Conservation (phyloP, 2,329 filamentous ascomycete species). For the Talaromyces sp. region DNA sequence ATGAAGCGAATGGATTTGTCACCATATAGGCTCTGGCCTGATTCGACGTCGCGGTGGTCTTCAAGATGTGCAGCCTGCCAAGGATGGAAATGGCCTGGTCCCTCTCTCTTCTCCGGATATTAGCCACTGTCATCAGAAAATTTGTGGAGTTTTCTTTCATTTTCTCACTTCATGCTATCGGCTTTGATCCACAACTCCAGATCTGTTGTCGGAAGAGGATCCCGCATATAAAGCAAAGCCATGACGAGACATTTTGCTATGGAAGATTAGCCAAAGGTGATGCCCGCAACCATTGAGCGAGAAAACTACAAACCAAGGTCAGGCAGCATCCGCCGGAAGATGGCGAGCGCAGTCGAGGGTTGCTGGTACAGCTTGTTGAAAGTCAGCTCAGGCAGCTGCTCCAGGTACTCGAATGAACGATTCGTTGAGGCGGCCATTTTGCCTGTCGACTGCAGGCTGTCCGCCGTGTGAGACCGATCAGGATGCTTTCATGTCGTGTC, state of each 20-base stretch:
- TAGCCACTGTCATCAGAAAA: neutral
- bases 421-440: constrained; percentile 54
- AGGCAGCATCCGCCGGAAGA: constrained; percentile 95
- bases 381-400: constrained; percentile 81
- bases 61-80: constrained; percentile 79
- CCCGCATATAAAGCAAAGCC: constrained; percentile 85
- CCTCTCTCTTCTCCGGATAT: constrained; percentile 55
- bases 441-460: constrained; percentile 17
- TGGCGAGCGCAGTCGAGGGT: constrained; percentile 88
- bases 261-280: neutral
- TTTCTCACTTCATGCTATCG: constrained; percentile 50
- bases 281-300: neutral
- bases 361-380: constrained; percentile 92
- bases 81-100: constrained; percentile 80
- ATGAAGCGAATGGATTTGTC: constrained; percentile 74
- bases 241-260: constrained; percentile 92
- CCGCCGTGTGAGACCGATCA: constrained; percentile 19
- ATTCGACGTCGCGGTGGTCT: constrained; percentile 56
- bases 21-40: constrained; percentile 68
- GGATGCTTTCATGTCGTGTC: constrained; percentile 22
- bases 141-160: constrained; percentile 22
- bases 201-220: constrained; percentile 70
- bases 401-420: constrained; percentile 80
- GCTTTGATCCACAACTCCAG: constrained; percentile 83
- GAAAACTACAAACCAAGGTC: constrained; percentile 63